phyloP scores from a whole-genome alignment of 1,284 basidiomycete genomes.

The Porogramme epimiltina region DNA sequence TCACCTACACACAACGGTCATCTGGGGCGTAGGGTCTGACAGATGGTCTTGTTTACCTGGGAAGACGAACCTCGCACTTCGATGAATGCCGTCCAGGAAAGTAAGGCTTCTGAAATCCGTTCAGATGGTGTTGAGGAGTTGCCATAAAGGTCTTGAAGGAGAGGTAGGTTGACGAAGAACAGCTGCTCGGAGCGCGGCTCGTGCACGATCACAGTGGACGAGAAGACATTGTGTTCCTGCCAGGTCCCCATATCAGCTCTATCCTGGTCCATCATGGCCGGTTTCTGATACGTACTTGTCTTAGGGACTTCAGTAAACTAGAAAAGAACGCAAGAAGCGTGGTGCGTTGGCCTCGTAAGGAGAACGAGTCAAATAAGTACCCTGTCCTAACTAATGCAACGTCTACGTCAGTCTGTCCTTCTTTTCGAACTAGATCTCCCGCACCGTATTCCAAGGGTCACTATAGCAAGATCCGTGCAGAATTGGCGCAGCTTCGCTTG shows the following conservation, averaged over 20 bases:
- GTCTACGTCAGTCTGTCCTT: background rate
- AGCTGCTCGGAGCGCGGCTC: constrained; percentile 45
- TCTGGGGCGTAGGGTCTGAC: too few relatives aligned
- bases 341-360: constrained; percentile 19
- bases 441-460: constrained; percentile 18
- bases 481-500: constrained; percentile 8
- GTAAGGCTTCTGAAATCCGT: background rate
- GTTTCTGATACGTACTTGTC: constrained; percentile 26
- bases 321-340: constrained; percentile 26
- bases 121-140: background rate
- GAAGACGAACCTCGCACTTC: constrained; percentile 3
- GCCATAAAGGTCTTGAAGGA: background rate
- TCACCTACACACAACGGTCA: too few relatives aligned
- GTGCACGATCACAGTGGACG: constrained; percentile 39
- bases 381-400: constrained; percentile 32
- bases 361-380: constrained; percentile 43
- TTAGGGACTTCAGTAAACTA: constrained; percentile 32
- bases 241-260: too few relatives aligned
- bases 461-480: constrained; percentile 13
- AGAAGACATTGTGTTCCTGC: constrained; percentile 28
- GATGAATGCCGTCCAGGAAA: constrained; percentile 3
- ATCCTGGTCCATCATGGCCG: too few relatives aligned
- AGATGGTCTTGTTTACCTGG: too few relatives aligned
- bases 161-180: constrained; percentile 43
- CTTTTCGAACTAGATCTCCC: too few relatives aligned